Base-by-base conservation (phyloP, 805 yeast species). In the Candida ortonii region DNA sequence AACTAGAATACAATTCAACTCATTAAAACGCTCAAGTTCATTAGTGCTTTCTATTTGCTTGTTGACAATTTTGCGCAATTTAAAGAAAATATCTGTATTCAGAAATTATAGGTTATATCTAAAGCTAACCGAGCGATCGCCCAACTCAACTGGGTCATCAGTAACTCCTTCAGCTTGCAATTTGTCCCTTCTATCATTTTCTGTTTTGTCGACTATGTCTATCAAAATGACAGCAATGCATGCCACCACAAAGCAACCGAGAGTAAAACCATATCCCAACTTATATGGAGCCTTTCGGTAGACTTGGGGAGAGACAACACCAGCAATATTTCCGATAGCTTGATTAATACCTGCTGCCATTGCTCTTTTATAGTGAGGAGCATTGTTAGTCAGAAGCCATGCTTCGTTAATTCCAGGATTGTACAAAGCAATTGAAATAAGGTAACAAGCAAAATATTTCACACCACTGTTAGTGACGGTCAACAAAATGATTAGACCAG, bases 281-380 rank as follows among this genome's bases (percentile, higher is more conserved):
- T 37, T 45, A 38, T 62, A 68, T 4, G 70, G 70, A 3, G 70
- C 47, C 6, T 48, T 43, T 22, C 65, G 49, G 50, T 67, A 70
- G 16, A 69, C 62, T 44, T 68, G 73, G 17, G 68, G 67, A 21
- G 67, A 64, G 39, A 68, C 53, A 3, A 63, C 68, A 33, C 76
- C 76, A 5, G 73, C 60, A 17, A 64, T 38, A 41, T 70, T 70
- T 7, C 74, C 75, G 12, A 68, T 38, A 2, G 68, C 57, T 44
- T 67, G 73, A 33, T 70, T 66, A 22, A 56, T 34, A 7, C 68
- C 73, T 30, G 68, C 47, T 4, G 69, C 61, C 3, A 70, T 57
- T 7, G 69, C 65, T 47, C 73, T 58, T 35, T 63, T 63, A 51
- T 61, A 67, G 34, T 57, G 59, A 7, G 68, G 68, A 2, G 71